Conservation (phyloP, 108 stramenopile genomes). For the Cyclotella cryptica region DNA sequence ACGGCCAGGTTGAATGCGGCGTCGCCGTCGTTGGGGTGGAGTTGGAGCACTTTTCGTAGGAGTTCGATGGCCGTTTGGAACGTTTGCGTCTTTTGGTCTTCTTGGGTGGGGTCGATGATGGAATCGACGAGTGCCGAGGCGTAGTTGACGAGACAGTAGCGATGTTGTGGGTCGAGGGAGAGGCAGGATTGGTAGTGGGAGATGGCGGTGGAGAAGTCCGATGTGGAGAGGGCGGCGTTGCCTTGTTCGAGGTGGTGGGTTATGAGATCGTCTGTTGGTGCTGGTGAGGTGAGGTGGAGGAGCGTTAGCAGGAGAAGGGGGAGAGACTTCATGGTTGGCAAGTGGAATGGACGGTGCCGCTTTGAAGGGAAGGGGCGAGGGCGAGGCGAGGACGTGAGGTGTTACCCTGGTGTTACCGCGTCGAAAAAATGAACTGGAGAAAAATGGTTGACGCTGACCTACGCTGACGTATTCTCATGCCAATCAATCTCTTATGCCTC, state of each 20-base stretch:
- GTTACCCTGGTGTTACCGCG: too few relatives aligned
- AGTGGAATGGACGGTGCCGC: background rate
- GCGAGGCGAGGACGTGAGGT: too few relatives aligned
- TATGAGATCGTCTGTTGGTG: constrained; percentile 16
- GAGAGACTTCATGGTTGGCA: background rate
- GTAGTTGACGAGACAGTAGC: constrained; percentile 50
- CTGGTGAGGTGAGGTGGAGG: background rate
- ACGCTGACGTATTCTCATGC: too few relatives aligned
- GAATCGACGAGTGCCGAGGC: constrained; percentile 45
- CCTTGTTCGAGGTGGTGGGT: constrained; percentile 28
- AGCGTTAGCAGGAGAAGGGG: background rate
- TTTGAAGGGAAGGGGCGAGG: too few relatives aligned
- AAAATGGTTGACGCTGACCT: too few relatives aligned
- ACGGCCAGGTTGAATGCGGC: constrained; percentile 59
- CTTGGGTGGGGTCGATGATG: constrained; percentile 12
- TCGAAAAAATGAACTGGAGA: too few relatives aligned
- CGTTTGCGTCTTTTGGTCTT: constrained; percentile 7
- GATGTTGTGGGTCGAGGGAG: constrained; percentile 34
- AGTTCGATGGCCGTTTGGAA: constrained; percentile 18
- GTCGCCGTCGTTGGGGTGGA: constrained; percentile 48
- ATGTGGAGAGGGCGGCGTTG: constrained; percentile 43
- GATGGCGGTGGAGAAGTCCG: constrained; percentile 24
- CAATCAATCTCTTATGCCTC: too few relatives aligned
- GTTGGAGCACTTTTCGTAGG: constrained; percentile 23
- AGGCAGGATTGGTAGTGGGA: constrained; percentile 44